Base-by-base conservation (phyloP, 1,139 yeast genomes). In the Saccharomyces hybrid region DNA sequence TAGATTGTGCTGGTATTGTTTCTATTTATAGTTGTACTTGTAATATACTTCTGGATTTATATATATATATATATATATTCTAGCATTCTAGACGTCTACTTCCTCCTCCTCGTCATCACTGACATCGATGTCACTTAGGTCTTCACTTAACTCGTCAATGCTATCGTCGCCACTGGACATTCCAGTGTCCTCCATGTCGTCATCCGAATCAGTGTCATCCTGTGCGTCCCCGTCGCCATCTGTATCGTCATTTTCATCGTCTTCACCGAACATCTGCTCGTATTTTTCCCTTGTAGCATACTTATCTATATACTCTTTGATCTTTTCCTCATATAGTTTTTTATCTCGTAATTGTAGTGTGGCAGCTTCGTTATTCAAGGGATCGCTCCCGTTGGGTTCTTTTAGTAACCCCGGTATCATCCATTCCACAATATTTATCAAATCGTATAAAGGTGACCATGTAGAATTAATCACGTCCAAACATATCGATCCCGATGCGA, bases 371-470 rank as follows among this genome's bases (percentile, higher is more conserved):
- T 93, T 85, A 66, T 93, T 93, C 59, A 93, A 76, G 1, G 99
- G 99, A 69, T 93, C 99, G 34, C 93, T 78, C 0, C 98, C 95
- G 65, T 93, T 93, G 27, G 98, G 98, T 67, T 93, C 93, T 56
- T 95, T 80, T 58, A 93, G 75, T 56, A 93, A 75, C 65, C 95
- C 99, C 11, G 99, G 99, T 59, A 93, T 74, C 73, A 93, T 93
- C 66, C 90, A 86, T 67, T 93, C 98, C 69, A 93, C 89, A 46
- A 93, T 88, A 69, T 93, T 93, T 62, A 85, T 76, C 63, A 91
- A 78, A 52, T 93, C 98, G 75, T 90, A 93, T 91, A 93, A 88
- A 2, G 99, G 99, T 48, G 96, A 87, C 99, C 99, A 93, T 0
- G 98, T 90, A 67, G 93, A 97, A 71, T 93, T 93, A 61, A 93